Base-by-base conservation (phyloP, 768 basidiomycete genomes). In the Gautieria morchelliformis region DNA sequence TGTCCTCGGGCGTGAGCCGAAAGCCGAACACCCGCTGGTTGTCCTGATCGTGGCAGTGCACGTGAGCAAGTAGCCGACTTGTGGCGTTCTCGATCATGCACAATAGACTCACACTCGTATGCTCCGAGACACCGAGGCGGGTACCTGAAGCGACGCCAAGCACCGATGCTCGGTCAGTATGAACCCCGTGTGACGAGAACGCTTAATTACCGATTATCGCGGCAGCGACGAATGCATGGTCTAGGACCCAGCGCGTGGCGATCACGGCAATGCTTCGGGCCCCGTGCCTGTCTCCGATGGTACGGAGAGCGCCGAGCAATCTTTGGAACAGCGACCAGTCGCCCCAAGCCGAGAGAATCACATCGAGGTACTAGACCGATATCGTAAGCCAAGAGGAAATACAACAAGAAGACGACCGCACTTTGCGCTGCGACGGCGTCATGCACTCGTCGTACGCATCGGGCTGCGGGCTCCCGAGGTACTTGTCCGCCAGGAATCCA, bases 371-470 rank as follows among this genome's bases (percentile, higher is more conserved):
- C 89, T 91, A 37, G 10, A 37, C 17, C 22, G 10, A 45, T 60
- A 22, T n/a, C 24, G 7, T 19, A 42, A 52, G 22, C 52, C n/a
- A n/a, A n/a, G 60, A 30, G 56, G 47, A 47, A 6, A 35, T 41
- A 24, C 12, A 52, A 30, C 12, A 49, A n/a, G 46, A 37, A 19
- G 51, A 19, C 47, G 35, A 52, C 61, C 71, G 64, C 63, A 80
- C 89, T 79, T 92, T 92, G 65, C 90, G 75, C 66, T 89, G 87
- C 2, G 89, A 92, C 5, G 90, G 89, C 0, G 87, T 90, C 63
- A 91, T 71, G 59, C 75, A 70, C 37, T 78, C 77, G 19, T 77
- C 74, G 62, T 92, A 92, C 11, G 76, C 72, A 72, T 89, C 85
- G 1, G 89, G 89, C 64, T 87, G 84, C 1, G 80, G 73, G 58